Conservation (phyloP, 2,329 filamentous ascomycete genomes). For the Lasiodiplodia citricola region DNA sequence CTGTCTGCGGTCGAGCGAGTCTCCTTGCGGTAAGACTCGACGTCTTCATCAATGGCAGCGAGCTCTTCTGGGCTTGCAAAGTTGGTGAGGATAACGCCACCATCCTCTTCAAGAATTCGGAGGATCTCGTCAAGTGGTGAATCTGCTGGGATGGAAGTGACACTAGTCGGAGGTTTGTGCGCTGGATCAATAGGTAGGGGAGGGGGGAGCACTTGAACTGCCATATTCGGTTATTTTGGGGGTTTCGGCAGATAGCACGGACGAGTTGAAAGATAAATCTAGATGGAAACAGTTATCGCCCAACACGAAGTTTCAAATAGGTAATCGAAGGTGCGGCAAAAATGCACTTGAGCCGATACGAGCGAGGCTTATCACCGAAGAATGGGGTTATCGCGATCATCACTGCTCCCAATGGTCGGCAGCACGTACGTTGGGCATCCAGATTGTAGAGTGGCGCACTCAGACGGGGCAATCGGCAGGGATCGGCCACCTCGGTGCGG, state of each 20-base stretch:
- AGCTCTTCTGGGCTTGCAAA: slow-evolving; percentile 35
- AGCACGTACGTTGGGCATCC: neutral
- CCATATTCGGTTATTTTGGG: neutral
- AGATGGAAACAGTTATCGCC: neutral
- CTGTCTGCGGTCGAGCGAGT: slow-evolving; percentile 23
- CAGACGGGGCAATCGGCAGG: neutral
- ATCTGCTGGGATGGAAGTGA: slow-evolving; percentile 34
- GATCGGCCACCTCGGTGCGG: neutral
- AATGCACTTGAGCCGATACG: neutral
- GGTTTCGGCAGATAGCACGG: neutral
- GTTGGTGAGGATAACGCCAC: slow-evolving; percentile 41
- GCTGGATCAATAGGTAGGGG: neutral
- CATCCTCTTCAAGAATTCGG: slow-evolving; percentile 39
- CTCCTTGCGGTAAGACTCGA: slow-evolving; percentile 27
- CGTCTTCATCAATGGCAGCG: slow-evolving; percentile 33
- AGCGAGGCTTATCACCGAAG: neutral
- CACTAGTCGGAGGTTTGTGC: slow-evolving; percentile 27
- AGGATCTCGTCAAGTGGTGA: slow-evolving; percentile 39
- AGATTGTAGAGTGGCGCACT: neutral
- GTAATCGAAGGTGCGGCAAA: neutral
- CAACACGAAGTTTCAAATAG: neutral
- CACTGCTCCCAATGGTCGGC: neutral
- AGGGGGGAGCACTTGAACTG: neutral
- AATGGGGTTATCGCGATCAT: too few relatives aligned
- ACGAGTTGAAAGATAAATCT: neutral